A percentile compares a stretch with the other conserved stretches of the same genome.
These are phyloP conservation scores for Orbilia ellipsospora DNA, from an alignment of 2,329 filamentous ascomycete species.

Conservation along the genomic window DNA sequence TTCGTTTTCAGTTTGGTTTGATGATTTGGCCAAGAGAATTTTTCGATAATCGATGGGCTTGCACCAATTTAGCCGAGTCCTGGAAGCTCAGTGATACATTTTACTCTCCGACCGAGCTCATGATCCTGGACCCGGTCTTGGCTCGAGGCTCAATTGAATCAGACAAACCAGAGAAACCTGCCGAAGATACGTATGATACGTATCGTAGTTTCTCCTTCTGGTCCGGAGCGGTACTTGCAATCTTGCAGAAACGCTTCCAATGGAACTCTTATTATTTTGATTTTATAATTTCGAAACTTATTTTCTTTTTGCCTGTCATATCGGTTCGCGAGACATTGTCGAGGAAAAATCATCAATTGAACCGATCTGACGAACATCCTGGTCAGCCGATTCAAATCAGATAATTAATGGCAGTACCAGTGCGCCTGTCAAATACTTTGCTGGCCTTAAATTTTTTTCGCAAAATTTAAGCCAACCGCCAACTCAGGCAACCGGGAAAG, in stretches of 20 bases:
- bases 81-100: conserved; percentile 42
- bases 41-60: conserved; percentile 20
- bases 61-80: conserved; percentile 54
- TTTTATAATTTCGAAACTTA: no score
- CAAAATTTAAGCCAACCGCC: conserved; percentile 36
- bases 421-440: conserved; percentile 8
- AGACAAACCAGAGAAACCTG: conserved; percentile 19
- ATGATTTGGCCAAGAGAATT: conserved; percentile 13
- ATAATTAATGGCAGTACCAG: neutral
- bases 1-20: conserved; percentile 19
- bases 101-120: conserved; percentile 53
- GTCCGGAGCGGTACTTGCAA: conserved; percentile 13
- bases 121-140: conserved; percentile 33
- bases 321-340: conserved; percentile 46
- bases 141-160: conserved; percentile 33
- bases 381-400: conserved; percentile 18
- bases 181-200: conserved; percentile 7
- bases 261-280: neutral
- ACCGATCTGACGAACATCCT: conserved; percentile 48
- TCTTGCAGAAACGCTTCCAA: conserved; percentile 6
- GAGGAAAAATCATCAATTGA: conserved; percentile 25
- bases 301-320: no score
- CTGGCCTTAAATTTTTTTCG: conserved; percentile 5
- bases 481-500: conserved; percentile 11
- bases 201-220: conserved; percentile 8